Evolutionary conservation across 1,139 yeast species (phyloP).

Genomic region (Debaryomycetaceae sp.): DNA sequence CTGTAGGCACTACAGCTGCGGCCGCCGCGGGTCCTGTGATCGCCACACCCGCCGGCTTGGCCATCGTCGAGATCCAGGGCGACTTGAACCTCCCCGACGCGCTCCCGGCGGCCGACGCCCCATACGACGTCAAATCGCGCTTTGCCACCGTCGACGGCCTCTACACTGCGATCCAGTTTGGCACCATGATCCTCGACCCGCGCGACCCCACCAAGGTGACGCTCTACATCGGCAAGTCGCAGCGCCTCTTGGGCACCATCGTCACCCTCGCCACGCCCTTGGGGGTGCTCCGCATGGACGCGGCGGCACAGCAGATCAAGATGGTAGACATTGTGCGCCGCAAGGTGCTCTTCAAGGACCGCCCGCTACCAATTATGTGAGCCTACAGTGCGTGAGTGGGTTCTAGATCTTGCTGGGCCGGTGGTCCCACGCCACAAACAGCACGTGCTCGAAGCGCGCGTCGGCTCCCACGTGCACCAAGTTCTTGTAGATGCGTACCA

Average conservation of each 20-base stretch:
- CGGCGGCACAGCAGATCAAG: slow-evolving; percentile 27
- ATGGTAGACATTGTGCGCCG: slow-evolving; percentile 56
- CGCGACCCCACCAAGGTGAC: slow-evolving; percentile 44
- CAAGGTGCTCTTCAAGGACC: slow-evolving; percentile 55
- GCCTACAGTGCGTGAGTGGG: slow-evolving; percentile 8
- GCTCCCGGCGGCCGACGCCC: slow-evolving; percentile 23
- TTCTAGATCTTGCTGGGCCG: slow-evolving; percentile 16
- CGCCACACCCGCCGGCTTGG: slow-evolving; percentile 54
- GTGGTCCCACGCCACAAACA: slow-evolving; percentile 25
- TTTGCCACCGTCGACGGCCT: slow-evolving; percentile 32
- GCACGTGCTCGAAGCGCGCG: slow-evolving; percentile 15
- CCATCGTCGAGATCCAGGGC: slow-evolving; percentile 68
- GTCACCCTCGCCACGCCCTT: slow-evolving; percentile 57
- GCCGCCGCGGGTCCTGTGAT: slow-evolving; percentile 30
- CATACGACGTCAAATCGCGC: slow-evolving; percentile 20
- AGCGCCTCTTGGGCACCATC: slow-evolving; percentile 56
- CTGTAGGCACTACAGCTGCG: slow-evolving; percentile 4
- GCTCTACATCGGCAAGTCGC: slow-evolving; percentile 61
- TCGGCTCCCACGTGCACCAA: slow-evolving; percentile 21
- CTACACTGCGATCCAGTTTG: slow-evolving; percentile 53
- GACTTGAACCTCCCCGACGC: slow-evolving; percentile 52
- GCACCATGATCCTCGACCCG: slow-evolving; percentile 50
- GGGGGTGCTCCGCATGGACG: slow-evolving; percentile 47
- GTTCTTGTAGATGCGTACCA: slow-evolving; percentile 44
- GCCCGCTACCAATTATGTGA: slow-evolving; percentile 76